phyloP scores from a whole-genome alignment of 306 rosid genomes.

The Pyrus bretschneideri region DNA sequence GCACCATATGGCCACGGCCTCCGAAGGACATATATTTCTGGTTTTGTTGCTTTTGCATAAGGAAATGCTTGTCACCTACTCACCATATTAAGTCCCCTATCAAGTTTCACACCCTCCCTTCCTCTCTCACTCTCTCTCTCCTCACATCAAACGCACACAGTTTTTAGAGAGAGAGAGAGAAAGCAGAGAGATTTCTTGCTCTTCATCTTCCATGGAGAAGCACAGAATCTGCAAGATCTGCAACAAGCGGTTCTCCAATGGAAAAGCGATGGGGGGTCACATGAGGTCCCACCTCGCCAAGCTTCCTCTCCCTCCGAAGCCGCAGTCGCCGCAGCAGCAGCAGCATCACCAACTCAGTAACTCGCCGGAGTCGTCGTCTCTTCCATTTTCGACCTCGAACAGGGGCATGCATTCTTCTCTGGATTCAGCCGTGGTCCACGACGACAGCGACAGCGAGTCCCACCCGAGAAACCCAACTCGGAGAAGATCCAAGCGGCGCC shows the following conservation, averaged over 20 bases:
- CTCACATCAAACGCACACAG: neutral
- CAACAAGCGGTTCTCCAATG: constrained; percentile 34
- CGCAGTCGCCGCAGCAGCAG: neutral
- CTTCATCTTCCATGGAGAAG: constrained; percentile 36
- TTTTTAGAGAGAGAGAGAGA: neutral
- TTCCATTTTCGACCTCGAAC: constrained; percentile 6
- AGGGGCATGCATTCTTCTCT: neutral
- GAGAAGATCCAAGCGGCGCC: constrained; percentile 39
- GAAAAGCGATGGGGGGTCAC: constrained; percentile 73
- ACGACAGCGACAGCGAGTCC: constrained; percentile 8
- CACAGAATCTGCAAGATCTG: constrained; percentile 42
- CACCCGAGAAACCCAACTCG: constrained; percentile 16
- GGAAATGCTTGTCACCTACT: constrained; percentile 32
- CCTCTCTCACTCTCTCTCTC: neutral
- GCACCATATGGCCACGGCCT: neutral
- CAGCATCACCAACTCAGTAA: neutral
- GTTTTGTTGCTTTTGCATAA: constrained; percentile 25
- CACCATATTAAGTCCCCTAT: neutral
- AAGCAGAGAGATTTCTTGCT: neutral
- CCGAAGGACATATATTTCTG: constrained; percentile 7
- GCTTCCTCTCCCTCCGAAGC: constrained; percentile 35
- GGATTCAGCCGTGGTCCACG: neutral
- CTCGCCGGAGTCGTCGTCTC: constrained; percentile 5
- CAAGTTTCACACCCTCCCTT: neutral
- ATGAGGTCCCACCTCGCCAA: constrained; percentile 56